Evolutionary conservation across 2,329 filamentous ascomycete species (phyloP).

Genomic region (Fusarium albosuccineum): DNA sequence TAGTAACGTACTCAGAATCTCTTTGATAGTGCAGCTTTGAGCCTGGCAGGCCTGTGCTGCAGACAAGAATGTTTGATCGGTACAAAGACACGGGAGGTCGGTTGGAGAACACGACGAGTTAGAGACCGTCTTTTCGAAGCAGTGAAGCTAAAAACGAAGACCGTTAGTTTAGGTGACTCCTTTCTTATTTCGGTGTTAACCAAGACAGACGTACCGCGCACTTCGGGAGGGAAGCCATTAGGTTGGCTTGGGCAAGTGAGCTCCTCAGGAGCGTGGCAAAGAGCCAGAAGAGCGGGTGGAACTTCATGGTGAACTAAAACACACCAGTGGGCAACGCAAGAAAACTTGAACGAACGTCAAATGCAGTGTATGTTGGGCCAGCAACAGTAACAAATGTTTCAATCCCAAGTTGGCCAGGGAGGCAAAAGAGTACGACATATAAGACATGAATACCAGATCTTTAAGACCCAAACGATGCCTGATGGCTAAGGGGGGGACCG

Average conservation of each 20-base stretch:
- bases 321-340: too few relatives aligned
- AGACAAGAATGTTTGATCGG: neutral
- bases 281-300: neutral
- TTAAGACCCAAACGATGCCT: too few relatives aligned
- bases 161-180: neutral
- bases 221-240: neutral
- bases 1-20: neutral
- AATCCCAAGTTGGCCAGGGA: too few relatives aligned
- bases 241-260: neutral
- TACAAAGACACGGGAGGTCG: neutral
- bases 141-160: neutral
- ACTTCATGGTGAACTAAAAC: neutral
- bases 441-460: too few relatives aligned
- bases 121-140: neutral
- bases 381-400: too few relatives aligned
- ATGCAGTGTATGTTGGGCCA: too few relatives aligned
- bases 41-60: neutral
- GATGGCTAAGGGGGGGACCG: neutral
- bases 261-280: neutral
- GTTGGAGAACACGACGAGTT: neutral
- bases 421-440: too few relatives aligned
- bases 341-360: too few relatives aligned
- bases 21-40: slow-evolving; percentile 1
- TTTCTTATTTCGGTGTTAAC: neutral
- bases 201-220: neutral